phyloP scores from a whole-genome alignment of 768 basidiomycete genomes.

The Lentinula raphanica region DNA sequence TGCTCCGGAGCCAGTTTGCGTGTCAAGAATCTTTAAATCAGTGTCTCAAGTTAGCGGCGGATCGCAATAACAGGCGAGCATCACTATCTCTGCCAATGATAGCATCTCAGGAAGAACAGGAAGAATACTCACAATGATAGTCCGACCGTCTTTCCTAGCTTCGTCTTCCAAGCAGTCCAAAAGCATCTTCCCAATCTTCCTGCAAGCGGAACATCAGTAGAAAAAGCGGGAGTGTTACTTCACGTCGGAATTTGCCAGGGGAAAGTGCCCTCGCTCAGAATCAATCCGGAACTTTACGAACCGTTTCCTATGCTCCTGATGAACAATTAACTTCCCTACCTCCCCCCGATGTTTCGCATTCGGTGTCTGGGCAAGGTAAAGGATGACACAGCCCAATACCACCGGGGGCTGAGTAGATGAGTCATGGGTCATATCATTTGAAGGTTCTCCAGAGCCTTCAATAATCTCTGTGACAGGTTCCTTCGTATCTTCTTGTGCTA shows the following conservation, averaged over 20 bases:
- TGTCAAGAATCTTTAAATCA: background rate
- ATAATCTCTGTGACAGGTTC: too few species aligned
- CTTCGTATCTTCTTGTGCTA: background rate
- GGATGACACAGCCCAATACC: background rate
- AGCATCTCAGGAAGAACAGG: background rate
- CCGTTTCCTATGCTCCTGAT: background rate
- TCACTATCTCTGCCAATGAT: too few species aligned
- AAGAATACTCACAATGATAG: background rate
- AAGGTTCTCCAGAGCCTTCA: background rate
- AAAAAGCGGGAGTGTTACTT: too few species aligned
- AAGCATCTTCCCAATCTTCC: background rate
- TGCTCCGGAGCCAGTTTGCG: background rate
- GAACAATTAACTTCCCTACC: background rate
- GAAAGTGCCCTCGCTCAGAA: background rate
- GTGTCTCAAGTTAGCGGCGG: background rate
- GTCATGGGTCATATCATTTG: background rate
- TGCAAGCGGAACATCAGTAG: background rate
- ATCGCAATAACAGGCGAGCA: too few species aligned
- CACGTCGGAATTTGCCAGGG: too few species aligned
- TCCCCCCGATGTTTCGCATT: conserved; percentile 3
- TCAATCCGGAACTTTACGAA: background rate
- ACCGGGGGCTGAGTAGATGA: background rate
- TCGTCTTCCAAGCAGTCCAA: background rate
- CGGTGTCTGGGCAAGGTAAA: background rate
- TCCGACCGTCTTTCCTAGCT: background rate